Percentiles rank a stretch among this genome's conserved stretches.
These are phyloP conservation scores for Fusarium lateritium DNA, from an alignment of 2,329 filamentous ascomycete species.

Conservation along the genomic window DNA sequence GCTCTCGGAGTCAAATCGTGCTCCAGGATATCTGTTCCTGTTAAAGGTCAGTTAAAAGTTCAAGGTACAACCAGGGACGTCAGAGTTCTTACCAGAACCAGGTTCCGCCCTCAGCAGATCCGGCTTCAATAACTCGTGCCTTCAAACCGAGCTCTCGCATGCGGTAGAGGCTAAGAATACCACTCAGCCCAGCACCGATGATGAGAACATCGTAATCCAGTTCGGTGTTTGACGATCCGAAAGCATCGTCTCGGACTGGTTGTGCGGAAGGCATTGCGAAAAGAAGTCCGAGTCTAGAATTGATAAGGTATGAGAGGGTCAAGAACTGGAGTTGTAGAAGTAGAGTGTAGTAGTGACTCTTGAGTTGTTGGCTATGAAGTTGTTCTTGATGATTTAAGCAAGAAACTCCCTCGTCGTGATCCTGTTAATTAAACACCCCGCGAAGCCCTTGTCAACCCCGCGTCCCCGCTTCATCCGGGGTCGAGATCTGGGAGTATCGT, in stretches of 20 bases:
- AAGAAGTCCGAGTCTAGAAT: not conserved
- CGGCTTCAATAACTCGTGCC: slow-evolving; percentile 58
- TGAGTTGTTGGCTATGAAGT: not conserved
- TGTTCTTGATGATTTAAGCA: slow-evolving; percentile 3
- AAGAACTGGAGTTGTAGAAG: not conserved
- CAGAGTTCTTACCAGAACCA: slow-evolving; percentile 57
- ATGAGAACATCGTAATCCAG: slow-evolving; percentile 45
- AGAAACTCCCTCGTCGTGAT: not conserved
- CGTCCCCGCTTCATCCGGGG: not conserved
- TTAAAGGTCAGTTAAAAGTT: not conserved
- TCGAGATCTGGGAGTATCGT: not conserved
- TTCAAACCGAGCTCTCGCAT: slow-evolving; percentile 57
- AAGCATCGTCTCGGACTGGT: slow-evolving; percentile 17
- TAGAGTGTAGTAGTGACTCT: not conserved
- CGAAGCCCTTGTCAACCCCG: slow-evolving; percentile 10
- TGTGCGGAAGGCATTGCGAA: slow-evolving; percentile 34
- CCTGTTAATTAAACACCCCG: not conserved
- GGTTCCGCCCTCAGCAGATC: slow-evolving; percentile 59
- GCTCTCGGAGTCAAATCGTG: slow-evolving; percentile 55
- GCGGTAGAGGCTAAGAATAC: slow-evolving; percentile 59
- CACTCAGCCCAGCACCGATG: slow-evolving; percentile 52
- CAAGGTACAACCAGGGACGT: not conserved
- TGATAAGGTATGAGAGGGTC: not conserved
- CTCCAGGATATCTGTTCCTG: slow-evolving; percentile 58
- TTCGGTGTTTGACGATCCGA: slow-evolving; percentile 6